phyloP scores from a whole-genome alignment of 164 flowering plant genomes.

The Aristolochia fimbriata region DNA sequence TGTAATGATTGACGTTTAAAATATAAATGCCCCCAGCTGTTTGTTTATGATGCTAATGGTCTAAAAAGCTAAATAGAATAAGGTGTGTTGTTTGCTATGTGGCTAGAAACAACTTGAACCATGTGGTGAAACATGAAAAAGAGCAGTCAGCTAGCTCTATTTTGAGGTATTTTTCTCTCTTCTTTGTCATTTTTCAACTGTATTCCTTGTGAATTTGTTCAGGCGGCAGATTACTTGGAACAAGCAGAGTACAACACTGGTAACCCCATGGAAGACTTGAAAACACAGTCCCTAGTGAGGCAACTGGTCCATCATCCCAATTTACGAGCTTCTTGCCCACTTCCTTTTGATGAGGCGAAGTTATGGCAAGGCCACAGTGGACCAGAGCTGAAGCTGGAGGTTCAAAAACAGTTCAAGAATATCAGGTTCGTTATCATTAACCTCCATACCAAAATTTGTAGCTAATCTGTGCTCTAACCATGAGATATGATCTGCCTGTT shows the following conservation, averaged over 20 bases:
- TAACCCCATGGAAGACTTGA: slow-evolving; percentile 70
- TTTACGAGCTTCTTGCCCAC: slow-evolving; percentile 84
- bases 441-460: too few relatives aligned
- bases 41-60: too few relatives aligned
- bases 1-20: too few relatives aligned
- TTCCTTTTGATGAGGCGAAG: slow-evolving; percentile 97
- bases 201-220: not conserved
- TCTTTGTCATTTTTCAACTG: too few relatives aligned
- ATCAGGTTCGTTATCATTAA: slow-evolving; percentile 49
- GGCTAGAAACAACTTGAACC: too few relatives aligned
- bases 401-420: slow-evolving; percentile 82
- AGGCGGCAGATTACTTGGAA: slow-evolving; percentile 87
- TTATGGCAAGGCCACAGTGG: slow-evolving; percentile 95
- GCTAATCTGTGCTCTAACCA: too few relatives aligned
- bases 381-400: slow-evolving; percentile 76
- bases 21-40: too few relatives aligned
- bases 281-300: slow-evolving; percentile 64
- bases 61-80: too few relatives aligned
- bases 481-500: not conserved
- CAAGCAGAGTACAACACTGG: slow-evolving; percentile 94
- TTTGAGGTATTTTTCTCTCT: too few relatives aligned
- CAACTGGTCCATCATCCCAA: slow-evolving; percentile 67
- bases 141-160: too few relatives aligned
- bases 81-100: too few relatives aligned
- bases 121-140: too few relatives aligned